Base-by-base conservation (phyloP, 2,329 filamentous ascomycete species). In the Podosphaera fusca region DNA sequence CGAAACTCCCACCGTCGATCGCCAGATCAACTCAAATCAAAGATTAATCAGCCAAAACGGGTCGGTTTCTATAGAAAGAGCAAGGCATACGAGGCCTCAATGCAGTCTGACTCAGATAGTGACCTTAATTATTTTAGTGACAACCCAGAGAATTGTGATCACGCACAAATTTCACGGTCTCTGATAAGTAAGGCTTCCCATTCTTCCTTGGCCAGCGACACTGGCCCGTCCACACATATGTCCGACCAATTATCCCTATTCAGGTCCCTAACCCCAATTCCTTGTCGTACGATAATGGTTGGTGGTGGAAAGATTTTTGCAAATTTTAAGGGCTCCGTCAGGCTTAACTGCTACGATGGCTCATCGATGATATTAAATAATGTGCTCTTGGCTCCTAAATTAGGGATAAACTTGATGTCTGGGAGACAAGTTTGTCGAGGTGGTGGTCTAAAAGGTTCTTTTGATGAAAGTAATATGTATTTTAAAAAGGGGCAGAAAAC, bases 381-480 rank as follows among this genome's bases (percentile, higher is more conserved):
- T 53, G 31, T 53, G 2, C 51, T 53, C 10, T 53, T 36, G 21
- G 31, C 42, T 5, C 52, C 35, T 21, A 29, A 38, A 30, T 12
- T 55, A 12, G 52, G 52, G 7, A 55, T 55, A 7, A 55, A 55
- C 10, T 55, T 55, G n/a, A 38, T 55, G 52, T 55, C 52, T 9
- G 31, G 52, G 7, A 55, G 52, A 42, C 29, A 55, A 42, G 31
- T 55, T 42, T 55, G 35, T 42, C 52, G 35, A 21, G 14, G 31
- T 55, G 7, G 29, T 29, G 35, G 14, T 2, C n/a, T 55, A 14
- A 29, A 55, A 55, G 52, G 52, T 55, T 14, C n/a, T 31, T 55
- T 55, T 42, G 35, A 40, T 30, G 6, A 55, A 10, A 31, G 42
- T 0, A 21, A 42, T 31, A 42, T 40, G 10, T 55, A 55, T 14